Evolutionary conservation across 495 filamentous ascomycete species (phyloP).

Genomic region (Penicillium diatomitis): DNA sequence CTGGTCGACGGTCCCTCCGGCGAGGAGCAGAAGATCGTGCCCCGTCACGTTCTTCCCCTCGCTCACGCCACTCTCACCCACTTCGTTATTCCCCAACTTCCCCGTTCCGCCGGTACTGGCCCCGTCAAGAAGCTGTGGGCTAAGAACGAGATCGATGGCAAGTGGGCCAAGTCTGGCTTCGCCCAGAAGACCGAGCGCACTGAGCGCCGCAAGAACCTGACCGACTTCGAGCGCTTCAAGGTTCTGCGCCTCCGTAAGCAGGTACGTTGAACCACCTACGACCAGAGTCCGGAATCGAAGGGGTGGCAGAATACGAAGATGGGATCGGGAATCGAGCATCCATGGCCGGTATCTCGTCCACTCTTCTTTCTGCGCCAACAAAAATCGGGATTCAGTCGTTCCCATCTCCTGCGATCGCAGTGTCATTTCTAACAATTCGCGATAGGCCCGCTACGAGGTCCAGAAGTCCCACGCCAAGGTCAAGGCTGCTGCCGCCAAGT

Average conservation of each 20-base stretch:
- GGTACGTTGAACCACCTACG: conserved; percentile 38
- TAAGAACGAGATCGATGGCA: conserved; percentile 73
- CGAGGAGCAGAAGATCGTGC: conserved; percentile 63
- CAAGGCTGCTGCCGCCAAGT: conserved; percentile 45
- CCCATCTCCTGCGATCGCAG: background rate
- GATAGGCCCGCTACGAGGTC: conserved; percentile 80
- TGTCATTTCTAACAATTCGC: conserved; percentile 9
- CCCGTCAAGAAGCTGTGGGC: conserved; percentile 79
- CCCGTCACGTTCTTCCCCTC: conserved; percentile 75
- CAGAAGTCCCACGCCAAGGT: conserved; percentile 85
- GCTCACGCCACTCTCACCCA: conserved; percentile 77
- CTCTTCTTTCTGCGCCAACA: no score
- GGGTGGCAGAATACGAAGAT: background rate
- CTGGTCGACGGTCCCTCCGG: conserved; percentile 87
- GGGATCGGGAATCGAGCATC: background rate
- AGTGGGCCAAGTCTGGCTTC: conserved; percentile 82
- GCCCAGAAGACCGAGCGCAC: conserved; percentile 78
- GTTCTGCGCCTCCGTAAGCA: conserved; percentile 96
- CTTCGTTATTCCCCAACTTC: conserved; percentile 79
- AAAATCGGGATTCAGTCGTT: background rate
- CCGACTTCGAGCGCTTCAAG: conserved; percentile 99
- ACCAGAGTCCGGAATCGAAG: background rate
- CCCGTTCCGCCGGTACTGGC: conserved; percentile 75
- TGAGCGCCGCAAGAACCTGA: conserved; percentile 80
- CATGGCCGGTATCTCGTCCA: no score